Evolutionary conservation across 2,329 filamentous ascomycete species (phyloP).

Genomic region (Tolypocladium paradoxum): DNA sequence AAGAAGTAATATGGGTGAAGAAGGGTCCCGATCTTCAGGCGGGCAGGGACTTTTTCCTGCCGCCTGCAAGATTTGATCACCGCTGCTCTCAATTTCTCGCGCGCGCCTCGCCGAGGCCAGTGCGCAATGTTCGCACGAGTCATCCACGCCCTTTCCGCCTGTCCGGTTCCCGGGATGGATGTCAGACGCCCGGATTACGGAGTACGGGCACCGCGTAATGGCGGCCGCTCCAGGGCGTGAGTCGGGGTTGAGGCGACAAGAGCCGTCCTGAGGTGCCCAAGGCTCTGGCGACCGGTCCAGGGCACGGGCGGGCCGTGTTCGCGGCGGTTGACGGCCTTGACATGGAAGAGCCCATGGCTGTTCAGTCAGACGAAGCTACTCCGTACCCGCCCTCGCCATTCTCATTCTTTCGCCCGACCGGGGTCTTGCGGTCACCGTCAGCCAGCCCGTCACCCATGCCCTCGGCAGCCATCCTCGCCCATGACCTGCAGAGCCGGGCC

Average conservation of each 20-base stretch:
- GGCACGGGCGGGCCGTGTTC: background rate
- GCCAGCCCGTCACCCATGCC: background rate
- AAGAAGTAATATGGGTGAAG: background rate
- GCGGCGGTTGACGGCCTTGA: background rate
- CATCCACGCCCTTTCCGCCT: background rate
- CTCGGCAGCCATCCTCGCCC: background rate
- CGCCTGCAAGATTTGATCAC: constrained; percentile 1
- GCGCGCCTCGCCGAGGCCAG: background rate
- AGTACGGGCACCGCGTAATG: too few species aligned
- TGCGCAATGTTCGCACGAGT: background rate
- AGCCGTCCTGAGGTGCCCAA: background rate
- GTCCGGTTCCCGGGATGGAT: background rate
- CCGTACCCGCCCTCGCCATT: background rate
- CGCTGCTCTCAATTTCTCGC: constrained; percentile 1
- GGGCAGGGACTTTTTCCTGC: background rate
- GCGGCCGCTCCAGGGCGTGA: background rate
- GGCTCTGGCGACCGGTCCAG: background rate
- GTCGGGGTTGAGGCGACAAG: background rate
- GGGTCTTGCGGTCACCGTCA: background rate
- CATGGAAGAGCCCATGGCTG: background rate
- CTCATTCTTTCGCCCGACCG: background rate
- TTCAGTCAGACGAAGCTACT: background rate
- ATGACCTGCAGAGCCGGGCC: constrained; percentile 1
- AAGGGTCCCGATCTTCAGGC: background rate
- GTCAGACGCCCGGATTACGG: background rate